Percentiles rank a stretch among this genome's conserved stretches.
Conservation (phyloP, 495 filamentous ascomycete species). For the Talaromyces thailandensis region DNA sequence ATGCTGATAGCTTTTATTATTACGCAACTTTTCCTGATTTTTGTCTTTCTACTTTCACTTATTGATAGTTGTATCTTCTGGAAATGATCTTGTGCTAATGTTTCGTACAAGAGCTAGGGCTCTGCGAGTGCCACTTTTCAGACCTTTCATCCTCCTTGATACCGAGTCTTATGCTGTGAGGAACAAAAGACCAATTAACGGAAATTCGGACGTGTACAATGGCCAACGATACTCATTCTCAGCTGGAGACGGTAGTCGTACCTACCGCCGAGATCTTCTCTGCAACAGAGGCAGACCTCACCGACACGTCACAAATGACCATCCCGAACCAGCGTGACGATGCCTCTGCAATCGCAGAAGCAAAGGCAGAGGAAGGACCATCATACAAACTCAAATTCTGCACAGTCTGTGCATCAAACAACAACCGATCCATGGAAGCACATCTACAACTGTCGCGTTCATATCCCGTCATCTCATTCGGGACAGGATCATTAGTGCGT, state of each 20-base stretch:
- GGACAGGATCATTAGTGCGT: slow-evolving; percentile 90
- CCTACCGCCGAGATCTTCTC: slow-evolving; percentile 39
- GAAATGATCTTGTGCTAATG: slow-evolving; percentile 4
- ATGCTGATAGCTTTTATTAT: slow-evolving; percentile 42
- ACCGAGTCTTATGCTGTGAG: slow-evolving; percentile 4
- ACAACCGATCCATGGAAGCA: slow-evolving; percentile 98
- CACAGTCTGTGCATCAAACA: slow-evolving; percentile 96
- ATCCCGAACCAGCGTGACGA: slow-evolving; percentile 12
- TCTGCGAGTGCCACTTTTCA: slow-evolving; percentile 30
- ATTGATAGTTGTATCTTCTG: not conserved
- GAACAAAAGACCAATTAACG: not conserved
- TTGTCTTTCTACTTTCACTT: slow-evolving; percentile 7
- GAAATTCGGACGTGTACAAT: slow-evolving; percentile 17
- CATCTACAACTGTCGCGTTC: slow-evolving; percentile 76
- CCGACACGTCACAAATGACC: slow-evolving; percentile 11
- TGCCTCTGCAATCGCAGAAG: slow-evolving; percentile 8
- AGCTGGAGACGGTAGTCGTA: slow-evolving; percentile 34
- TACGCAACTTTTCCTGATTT: slow-evolving; percentile 25
- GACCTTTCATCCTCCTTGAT: slow-evolving; percentile 32
- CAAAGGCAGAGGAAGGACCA: slow-evolving; percentile 33
- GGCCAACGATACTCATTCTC: slow-evolving; percentile 48
- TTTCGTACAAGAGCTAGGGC: slow-evolving; percentile 21
- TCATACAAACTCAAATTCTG: slow-evolving; percentile 88
- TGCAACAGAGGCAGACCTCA: slow-evolving; percentile 22
- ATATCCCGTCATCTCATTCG: slow-evolving; percentile 95